Evolutionary conservation across 495 filamentous ascomycete species (phyloP), one percentile per base, ranked within the genome.

Genomic region (Penicillium egyptiacum): DNA sequence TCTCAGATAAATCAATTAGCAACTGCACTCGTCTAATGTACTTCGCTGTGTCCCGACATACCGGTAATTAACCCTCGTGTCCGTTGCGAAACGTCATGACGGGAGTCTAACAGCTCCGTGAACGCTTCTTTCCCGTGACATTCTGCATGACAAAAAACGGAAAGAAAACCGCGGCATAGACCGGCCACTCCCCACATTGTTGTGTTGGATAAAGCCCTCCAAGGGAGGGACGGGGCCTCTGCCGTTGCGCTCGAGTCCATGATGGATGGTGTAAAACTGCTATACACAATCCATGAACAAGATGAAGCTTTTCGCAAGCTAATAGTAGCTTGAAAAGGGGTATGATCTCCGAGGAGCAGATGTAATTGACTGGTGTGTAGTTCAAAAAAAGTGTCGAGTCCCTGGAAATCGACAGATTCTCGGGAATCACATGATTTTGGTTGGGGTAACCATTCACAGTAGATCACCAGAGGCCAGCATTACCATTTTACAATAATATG

Each of bases 21-120:
- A 53, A 56, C 9, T 33, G 47, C 1, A 12, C 26, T 20, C 14
- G 35, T 20, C 26, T 39, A 17, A 33, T 31, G 11, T 7, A 26
- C 16, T 31, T 16, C 10, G 31, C 23, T 20, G 16, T 14, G 30
- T 33, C 28, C 33, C 19, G 12, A 63, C 76, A 55, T 79, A 96
- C 92, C 90, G 64, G 93, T 98, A 57, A 98, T 79, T 58, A 97
- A 78, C 26, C 93, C 93, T 65, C 84, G 83, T 56, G 84, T 75
- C 61, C 93, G 83, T 59, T 78, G 77, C 44, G 86, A 81, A 16
- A 85, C 76, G 71, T 95, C 83, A 61, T 79, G 77, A 50, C 92
- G 81, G 42, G 81, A 79, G 62, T 96, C 90, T 17, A 95, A 72
- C 6, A 91, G 66, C n/a, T 88, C 78, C 12, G 91, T 73, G 57